These are phyloP conservation scores for Phytophthora tentaculata DNA, from an alignment of 352 stramenopile genomes.

Conservation along the genomic window DNA sequence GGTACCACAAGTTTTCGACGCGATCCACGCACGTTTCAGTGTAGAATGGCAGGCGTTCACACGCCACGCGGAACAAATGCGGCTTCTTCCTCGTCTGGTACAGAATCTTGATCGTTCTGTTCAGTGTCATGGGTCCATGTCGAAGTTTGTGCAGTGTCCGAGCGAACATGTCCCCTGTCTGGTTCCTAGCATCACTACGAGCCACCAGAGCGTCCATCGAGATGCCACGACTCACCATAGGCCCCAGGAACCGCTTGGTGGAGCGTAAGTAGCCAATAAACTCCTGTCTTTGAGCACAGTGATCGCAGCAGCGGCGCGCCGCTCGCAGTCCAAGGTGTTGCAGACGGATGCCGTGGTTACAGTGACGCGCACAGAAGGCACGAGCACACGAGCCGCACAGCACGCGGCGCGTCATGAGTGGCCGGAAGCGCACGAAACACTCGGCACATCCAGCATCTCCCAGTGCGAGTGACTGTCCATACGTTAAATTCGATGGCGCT, in stretches of 20 bases:
- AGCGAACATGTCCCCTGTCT: conserved; percentile 41
- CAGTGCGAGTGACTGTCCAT: conserved; percentile 2
- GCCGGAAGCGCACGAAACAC: conserved; percentile 61
- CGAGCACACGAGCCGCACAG: conserved; percentile 66
- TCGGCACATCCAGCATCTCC: conserved; percentile 51
- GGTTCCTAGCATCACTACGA: conserved; percentile 26
- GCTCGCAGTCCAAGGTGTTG: conserved; percentile 46
- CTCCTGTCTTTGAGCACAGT: conserved; percentile 61
- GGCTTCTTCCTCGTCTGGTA: conserved; percentile 79
- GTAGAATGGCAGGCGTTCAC: conserved; percentile 75
- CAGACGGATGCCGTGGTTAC: conserved; percentile 53
- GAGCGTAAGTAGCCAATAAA: conserved; percentile 56
- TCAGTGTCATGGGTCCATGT: conserved; percentile 68
- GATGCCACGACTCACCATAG: conserved; percentile 35
- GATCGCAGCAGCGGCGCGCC: conserved; percentile 53
- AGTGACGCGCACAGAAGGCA: conserved; percentile 71
- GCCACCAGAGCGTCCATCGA: conserved; percentile 42
- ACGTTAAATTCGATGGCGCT: conserved; percentile 12
- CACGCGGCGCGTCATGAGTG: conserved; percentile 51
- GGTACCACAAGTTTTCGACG: conserved; percentile 82
- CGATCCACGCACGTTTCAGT: conserved; percentile 77
- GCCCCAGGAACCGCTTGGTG: conserved; percentile 45
- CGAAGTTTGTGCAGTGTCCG: conserved; percentile 61
- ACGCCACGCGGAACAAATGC: conserved; percentile 67
- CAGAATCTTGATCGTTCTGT: conserved; percentile 80